Conservation (phyloP, 306 rosid genomes). For the Cercis canadensis region DNA sequence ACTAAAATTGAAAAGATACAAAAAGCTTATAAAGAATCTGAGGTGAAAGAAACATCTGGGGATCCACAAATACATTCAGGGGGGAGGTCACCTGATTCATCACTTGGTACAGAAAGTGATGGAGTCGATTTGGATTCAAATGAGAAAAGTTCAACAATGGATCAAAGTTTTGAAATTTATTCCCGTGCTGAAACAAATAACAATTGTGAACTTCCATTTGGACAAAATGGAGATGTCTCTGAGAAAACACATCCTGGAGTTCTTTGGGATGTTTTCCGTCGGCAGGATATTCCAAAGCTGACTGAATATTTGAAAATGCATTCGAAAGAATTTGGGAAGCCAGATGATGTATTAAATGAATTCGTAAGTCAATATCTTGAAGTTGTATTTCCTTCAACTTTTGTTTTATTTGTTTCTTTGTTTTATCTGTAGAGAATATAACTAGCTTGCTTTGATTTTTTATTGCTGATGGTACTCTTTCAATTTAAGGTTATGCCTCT, state of each 20-base stretch:
- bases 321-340: constrained; percentile 61
- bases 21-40: constrained; percentile 48
- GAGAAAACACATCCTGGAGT: constrained; percentile 61
- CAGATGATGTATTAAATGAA: constrained; percentile 47
- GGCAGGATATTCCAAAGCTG: constrained; percentile 74
- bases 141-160: constrained; percentile 47
- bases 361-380: constrained; percentile 51
- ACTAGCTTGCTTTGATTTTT: constrained; percentile 38
- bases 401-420: constrained; percentile 19
- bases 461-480: constrained; percentile 40
- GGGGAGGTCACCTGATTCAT: constrained; percentile 54
- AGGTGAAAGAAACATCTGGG: constrained; percentile 51
- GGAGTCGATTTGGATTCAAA: constrained; percentile 52
- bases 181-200: constrained; percentile 44
- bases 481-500: constrained; percentile 74
- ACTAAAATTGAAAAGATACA: constrained; percentile 48
- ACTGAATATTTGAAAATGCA: constrained; percentile 73
- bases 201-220: constrained; percentile 44
- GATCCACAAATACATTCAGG: constrained; percentile 50
- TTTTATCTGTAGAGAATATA: constrained; percentile 1
- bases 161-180: constrained; percentile 51
- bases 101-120: constrained; percentile 45
- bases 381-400: not conserved
- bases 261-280: constrained; percentile 88
- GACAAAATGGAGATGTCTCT: constrained; percentile 53